phyloP scores from a whole-genome alignment of 371 early-diverging fungal species.

The Circinella umbellata region DNA sequence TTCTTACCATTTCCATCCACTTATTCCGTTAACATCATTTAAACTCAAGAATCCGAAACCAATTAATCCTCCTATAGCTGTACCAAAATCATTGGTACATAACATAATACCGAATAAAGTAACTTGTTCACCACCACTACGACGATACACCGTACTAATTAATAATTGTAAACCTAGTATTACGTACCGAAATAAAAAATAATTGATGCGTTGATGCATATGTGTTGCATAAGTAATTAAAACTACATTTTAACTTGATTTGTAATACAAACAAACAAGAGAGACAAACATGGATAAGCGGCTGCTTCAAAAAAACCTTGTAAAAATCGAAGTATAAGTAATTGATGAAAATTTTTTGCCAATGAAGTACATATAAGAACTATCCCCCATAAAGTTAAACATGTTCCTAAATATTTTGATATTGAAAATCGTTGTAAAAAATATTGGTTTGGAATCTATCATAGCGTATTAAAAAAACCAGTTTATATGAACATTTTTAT shows the following conservation, averaged over 20 bases:
- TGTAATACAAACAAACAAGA: not conserved
- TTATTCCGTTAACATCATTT: slow-evolving; percentile 33
- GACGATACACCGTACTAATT: slow-evolving; percentile 23
- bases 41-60: slow-evolving; percentile 61
- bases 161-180: slow-evolving; percentile 15
- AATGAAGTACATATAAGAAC: slow-evolving; percentile 20
- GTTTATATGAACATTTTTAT: no score
- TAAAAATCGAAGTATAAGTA: slow-evolving; percentile 32
- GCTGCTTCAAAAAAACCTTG: slow-evolving; percentile 42
- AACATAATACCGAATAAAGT: slow-evolving; percentile 31
- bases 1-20: slow-evolving; percentile 60
- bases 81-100: slow-evolving; percentile 23
- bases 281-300: slow-evolving; percentile 26
- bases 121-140: slow-evolving; percentile 26
- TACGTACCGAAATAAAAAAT: not conserved
- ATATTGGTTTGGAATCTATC: slow-evolving; percentile 32
- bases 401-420: slow-evolving; percentile 28
- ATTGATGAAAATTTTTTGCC: slow-evolving; percentile 26
- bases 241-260: not conserved
- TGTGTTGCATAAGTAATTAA: no score
- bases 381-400: slow-evolving; percentile 31
- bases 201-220: no score
- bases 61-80: slow-evolving; percentile 56
- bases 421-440: slow-evolving; percentile 33
- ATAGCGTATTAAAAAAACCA: no score